Conservation (phyloP, 345 rosid species). For the sweet orange (Citrus sinensis) region DVS_A1.0 CM039165.1:34147501-34148000, state of each 20-base stretch:
- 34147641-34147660: conserved; percentile 4
- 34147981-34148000: too few relatives aligned
- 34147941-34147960: too few relatives aligned
- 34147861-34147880: neutral
- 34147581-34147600: neutral
- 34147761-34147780: too few relatives aligned
- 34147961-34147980: too few relatives aligned
- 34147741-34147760: neutral
- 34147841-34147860: too few relatives aligned
- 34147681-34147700: neutral
- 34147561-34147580: too few relatives aligned
- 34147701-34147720: too few relatives aligned
- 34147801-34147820: too few relatives aligned
- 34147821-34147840: too few relatives aligned
- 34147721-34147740: neutral
- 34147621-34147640: conserved; percentile 15
- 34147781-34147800: too few relatives aligned
- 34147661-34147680: neutral
- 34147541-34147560: neutral
- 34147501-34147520: conserved; percentile 9
- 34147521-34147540: conserved; percentile 3
- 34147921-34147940: too few relatives aligned
- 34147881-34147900: conserved; percentile 11
- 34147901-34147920: conserved; percentile 2
- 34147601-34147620: neutral